Evolutionary conservation across 805 yeast genomes (phyloP).

Genomic region (Kluyveromyces nonfermentans): DNA sequence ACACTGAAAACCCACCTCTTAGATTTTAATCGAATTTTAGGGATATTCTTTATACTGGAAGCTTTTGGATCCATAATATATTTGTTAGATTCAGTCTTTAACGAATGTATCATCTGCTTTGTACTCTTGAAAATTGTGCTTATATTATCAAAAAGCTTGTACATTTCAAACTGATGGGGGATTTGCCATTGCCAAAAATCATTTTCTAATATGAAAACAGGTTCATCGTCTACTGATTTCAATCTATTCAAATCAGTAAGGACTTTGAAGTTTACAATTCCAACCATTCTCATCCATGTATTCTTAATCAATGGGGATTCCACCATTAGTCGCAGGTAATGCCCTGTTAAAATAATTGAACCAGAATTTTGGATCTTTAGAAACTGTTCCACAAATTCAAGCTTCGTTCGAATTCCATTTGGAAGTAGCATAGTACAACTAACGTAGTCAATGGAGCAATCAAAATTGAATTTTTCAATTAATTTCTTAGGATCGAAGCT

Average conservation of each 20-base stretch:
- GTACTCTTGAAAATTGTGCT: conserved; percentile 58
- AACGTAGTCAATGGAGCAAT: conserved; percentile 14
- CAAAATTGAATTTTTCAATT: conserved; percentile 16
- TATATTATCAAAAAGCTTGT: conserved; percentile 71
- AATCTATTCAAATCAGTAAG: conserved; percentile 23
- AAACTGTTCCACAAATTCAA: conserved; percentile 33
- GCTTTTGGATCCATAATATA: conserved; percentile 33
- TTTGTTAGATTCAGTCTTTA: conserved; percentile 34
- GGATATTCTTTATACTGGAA: conserved; percentile 40
- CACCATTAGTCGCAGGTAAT: conserved; percentile 36
- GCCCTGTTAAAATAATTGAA: conserved; percentile 21
- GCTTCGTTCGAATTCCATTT: conserved; percentile 38
- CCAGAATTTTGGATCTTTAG: conserved; percentile 14
- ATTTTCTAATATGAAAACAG: conserved; percentile 34
- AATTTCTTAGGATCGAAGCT: conserved; percentile 17
- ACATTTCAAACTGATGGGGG: conserved; percentile 69
- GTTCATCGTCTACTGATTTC: conserved; percentile 9
- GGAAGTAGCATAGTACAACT: conserved; percentile 33
- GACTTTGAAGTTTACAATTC: conserved; percentile 30
- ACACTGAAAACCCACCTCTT: conserved; percentile 50
- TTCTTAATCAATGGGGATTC: conserved; percentile 42
- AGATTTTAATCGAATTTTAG: conserved; percentile 47
- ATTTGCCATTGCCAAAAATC: conserved; percentile 42
- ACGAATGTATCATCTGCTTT: conserved; percentile 47
- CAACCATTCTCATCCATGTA: conserved; percentile 41